phyloP scores from a whole-genome alignment of 2,329 filamentous ascomycete genomes.

The Neopestalotiopsis sp. region DNA sequence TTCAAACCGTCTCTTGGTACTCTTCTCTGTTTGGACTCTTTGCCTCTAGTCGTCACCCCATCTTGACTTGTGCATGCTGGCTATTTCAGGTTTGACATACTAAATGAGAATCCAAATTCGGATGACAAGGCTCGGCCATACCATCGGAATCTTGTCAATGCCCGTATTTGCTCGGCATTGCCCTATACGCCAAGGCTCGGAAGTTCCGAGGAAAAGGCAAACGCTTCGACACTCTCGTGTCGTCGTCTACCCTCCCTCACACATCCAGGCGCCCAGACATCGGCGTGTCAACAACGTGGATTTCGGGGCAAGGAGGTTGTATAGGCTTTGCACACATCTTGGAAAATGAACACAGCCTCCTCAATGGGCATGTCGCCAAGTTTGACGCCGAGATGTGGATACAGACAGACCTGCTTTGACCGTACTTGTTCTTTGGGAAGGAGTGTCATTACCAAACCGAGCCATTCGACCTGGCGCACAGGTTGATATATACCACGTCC shows the following conservation, averaged over 20 bases:
- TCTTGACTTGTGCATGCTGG: neutral
- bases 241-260: neutral
- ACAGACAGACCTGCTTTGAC: neutral
- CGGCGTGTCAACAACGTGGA: slow-evolving; percentile 7
- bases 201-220: neutral
- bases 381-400: neutral
- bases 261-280: neutral
- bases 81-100: neutral
- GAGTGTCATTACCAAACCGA: too few relatives aligned
- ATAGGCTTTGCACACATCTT: neutral
- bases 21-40: too few relatives aligned
- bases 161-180: too few relatives aligned
- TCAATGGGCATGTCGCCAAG: neutral
- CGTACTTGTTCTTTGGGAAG: too few relatives aligned
- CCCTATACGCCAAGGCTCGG: neutral
- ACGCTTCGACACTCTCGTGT: neutral
- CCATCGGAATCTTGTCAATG: too few relatives aligned
- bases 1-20: slow-evolving; percentile 9
- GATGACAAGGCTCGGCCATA: neutral
- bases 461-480: neutral
- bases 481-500: neutral
- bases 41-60: neutral
- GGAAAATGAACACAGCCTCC: neutral
- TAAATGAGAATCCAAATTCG: neutral
- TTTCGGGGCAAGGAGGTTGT: neutral